Evolutionary conservation across 139 green algal genomes (phyloP), one percentile per base, ranked within the genome.

Genomic region (Picochlorum sp.): DNA sequence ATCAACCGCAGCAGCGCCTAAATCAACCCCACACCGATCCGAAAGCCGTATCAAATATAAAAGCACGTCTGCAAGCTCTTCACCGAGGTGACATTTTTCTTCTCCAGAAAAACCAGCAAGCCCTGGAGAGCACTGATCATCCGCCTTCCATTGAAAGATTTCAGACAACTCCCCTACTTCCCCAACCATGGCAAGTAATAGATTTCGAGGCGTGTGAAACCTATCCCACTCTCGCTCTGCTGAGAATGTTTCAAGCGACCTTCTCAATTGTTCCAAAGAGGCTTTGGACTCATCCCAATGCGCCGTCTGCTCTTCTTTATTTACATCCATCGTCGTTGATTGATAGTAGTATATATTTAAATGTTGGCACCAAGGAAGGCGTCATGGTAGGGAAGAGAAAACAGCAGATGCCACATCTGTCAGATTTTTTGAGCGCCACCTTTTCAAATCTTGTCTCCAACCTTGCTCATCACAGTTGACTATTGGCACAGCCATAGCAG

Each of bases 131-230:
- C 47, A 54, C 21, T 52, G 18, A 4, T 81, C 79, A 61, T 92
- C 86, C 4, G 76, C 81, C 18, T 60, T 65, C 85, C 84, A 90
- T 67, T 85, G 83, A 60, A 88, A 88, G 9, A 80, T 71, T 64
- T 88, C 81, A 4, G 64, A 57, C 41, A 88, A 64, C 69, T 88
- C 80, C 4, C 81, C 81, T 24, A 85, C 74, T 63, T 88, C 77
- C 0, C 73, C 74, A 16, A 70, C 24, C 61, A 65, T 45, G 0
- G 87, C 87, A 49, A 92, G 61, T 24, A 95, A 24, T 30, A 95
- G 68, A 73, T 95, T 95, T 13, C 87, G 61, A 1, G 87, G 87
- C 0, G 83, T 86, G 77, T 95, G 87, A 61, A 81, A 92, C 65
- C 91, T 73, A 8, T 81, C 45, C 85, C 85, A 92, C 47, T 84